Base-by-base conservation (phyloP, 768 basidiomycete species). In the Serendipita sp. region DNA sequence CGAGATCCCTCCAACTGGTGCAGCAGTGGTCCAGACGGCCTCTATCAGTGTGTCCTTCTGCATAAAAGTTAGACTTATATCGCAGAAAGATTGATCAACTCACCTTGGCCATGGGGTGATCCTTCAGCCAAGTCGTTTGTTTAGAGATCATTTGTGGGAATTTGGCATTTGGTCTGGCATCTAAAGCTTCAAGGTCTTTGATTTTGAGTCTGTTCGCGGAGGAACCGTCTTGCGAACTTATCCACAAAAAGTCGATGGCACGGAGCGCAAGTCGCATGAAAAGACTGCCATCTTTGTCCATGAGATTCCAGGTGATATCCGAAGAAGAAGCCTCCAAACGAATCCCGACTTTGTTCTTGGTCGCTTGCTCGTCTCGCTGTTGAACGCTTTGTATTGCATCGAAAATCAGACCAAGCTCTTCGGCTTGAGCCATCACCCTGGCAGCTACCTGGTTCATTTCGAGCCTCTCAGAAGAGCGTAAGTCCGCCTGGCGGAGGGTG, bases 241-340 rank as follows among this genome's bases (percentile, higher is more conserved):
- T 76, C 87, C 90, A 91, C 44, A 82, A 83, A 72, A 87, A 93
- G 66, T 87, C 77, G 67, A 86, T 87, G 63, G 83, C 79, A 62
- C 83, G 81, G 50, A 94, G 80, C n/a, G 86, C 86, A 48, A 96
- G 78, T 74, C 96, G 95, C 44, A 90, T 85, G 1, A 95, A 78
- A 48, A 94, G 77, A 46, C 85, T 83, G 55, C 80, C 76, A 44
- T 81, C 75, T 50, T 85, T 81, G 69, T 86, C 87, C 15, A 95
- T 74, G 90, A 97, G 93, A 65, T 80, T 80, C 92, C 93, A 98
- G 0, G 88, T 91, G 52, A 98, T 85, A 72, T 92, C 88, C 3
- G 84, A 81, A 0, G 91, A 91, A 3, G 83, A 84, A 0, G 91
- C 86, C 66, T 88, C 85, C 34, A 95, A 74, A 62, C 89, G 79